Evolutionary conservation across 2,329 filamentous ascomycete species (phyloP), one percentile per base, ranked within the genome.

Genomic region (Coniosporium uncinatum): DNA sequence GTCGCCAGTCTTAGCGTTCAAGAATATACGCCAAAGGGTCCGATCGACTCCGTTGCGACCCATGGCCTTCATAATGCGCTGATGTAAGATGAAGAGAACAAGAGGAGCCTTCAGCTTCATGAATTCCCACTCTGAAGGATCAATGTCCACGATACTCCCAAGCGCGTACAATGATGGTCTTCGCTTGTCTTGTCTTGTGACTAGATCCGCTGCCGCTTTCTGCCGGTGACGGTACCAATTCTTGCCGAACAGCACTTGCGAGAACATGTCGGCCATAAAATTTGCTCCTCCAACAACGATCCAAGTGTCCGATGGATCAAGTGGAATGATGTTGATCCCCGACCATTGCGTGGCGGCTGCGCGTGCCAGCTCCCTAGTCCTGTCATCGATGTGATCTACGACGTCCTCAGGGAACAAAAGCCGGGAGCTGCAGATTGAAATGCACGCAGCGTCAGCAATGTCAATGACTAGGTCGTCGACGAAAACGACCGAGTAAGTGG

Each of bases 261-360:
- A 87, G 62, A 95, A 96, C 4, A 88, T 76, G 52, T 96, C 91
- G 2, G 91, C 89, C 76, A 98, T 95, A 68, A 88, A 98, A 69
- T 91, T 90, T 1, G 91, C 86, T 36, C 94, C 84, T 14, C 91
- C 94, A 41, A 93, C 77, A 13, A 91, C 83, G 17, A 94, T 81
- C 93, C 93, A 98, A 41, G 82, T 79, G 60, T 98, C 93, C 39
- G 76, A 75, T 16, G 82, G 79, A 32, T 84, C 81, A 55, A 89
- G 87, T 1, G 93, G 84, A 37, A 95, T 83, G 50, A 98, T 86
- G 56, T 90, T 90, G 48, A 98, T 84, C 14, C 93, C 93, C 49
- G 93, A 87, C 85, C 91, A 98, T 59, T 98, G 93, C 44, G 82
- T 87, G 11, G 93, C 88, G 37, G 97, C 71, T 1, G 89, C 83